Percentiles rank a stretch among this genome's conserved stretches.
These are phyloP conservation scores for Sodiomyces alkalinus DNA, from an alignment of 2,329 filamentous ascomycete genomes.

Conservation along the genomic window DNA sequence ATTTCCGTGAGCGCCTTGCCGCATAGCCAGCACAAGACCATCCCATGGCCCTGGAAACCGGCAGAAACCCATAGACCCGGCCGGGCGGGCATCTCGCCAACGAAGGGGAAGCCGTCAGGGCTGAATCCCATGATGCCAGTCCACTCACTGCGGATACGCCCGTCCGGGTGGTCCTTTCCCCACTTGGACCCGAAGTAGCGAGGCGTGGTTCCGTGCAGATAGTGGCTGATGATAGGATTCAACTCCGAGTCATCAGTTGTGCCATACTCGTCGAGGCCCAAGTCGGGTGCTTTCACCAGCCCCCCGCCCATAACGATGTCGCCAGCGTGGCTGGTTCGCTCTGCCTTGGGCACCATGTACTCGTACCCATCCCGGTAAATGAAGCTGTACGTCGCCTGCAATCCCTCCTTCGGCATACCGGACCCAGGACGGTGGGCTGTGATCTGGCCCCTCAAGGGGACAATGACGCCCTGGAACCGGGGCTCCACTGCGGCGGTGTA, in stretches of 20 bases:
- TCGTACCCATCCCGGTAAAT: constrained; percentile 47
- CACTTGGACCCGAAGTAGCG: constrained; percentile 37
- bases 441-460: constrained; percentile 10
- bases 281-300: constrained; percentile 21
- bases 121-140: constrained; percentile 43
- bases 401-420: constrained; percentile 18
- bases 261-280: constrained; percentile 33
- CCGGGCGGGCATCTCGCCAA: constrained; percentile 30
- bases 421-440: constrained; percentile 15
- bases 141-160: constrained; percentile 30
- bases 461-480: constrained; percentile 9
- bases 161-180: constrained; percentile 25
- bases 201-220: constrained; percentile 24
- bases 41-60: constrained; percentile 52
- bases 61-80: constrained; percentile 37
- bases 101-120: constrained; percentile 34
- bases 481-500: constrained; percentile 12
- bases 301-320: constrained; percentile 50
- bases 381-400: constrained; percentile 43
- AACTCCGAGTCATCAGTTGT: constrained; percentile 38
- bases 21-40: constrained; percentile 47
- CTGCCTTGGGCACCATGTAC: constrained; percentile 46
- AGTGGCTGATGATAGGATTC: constrained; percentile 34
- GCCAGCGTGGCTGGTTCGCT: constrained; percentile 24
- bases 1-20: constrained; percentile 41